phyloP scores from a whole-genome alignment of 257 asterid species.

The Prunella vulgaris region DNA sequence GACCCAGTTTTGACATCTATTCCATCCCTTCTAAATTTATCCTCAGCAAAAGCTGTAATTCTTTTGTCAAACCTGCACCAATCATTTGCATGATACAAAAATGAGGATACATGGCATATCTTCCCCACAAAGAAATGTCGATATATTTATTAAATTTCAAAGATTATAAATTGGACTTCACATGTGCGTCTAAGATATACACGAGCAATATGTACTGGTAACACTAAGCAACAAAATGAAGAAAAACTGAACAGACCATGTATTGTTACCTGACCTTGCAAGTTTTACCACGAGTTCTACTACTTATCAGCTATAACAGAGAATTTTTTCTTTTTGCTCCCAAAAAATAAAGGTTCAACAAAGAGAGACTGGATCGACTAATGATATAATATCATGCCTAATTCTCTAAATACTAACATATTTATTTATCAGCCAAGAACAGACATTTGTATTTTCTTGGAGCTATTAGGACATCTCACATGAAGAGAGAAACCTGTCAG shows the following conservation, averaged over 20 bases:
- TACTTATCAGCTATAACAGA: background rate
- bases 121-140: background rate
- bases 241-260: background rate
- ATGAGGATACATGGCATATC: background rate
- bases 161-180: background rate
- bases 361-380: background rate
- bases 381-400: background rate
- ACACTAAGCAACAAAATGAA: background rate
- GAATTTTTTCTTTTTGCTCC: background rate
- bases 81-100: conserved; percentile 17
- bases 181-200: background rate
- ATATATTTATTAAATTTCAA: background rate
- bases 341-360: background rate
- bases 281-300: background rate
- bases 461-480: background rate
- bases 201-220: background rate
- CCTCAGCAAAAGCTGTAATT: conserved; percentile 91
- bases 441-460: conserved; percentile 1
- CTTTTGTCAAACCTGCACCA: conserved; percentile 67
- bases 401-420: background rate
- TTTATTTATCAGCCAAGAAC: background rate
- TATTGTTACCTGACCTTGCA: background rate
- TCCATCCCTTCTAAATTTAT: conserved; percentile 84
- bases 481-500: background rate
- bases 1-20: conserved; percentile 82